A percentile compares a stretch with the other conserved stretches of the same genome.
phyloP scores from a whole-genome alignment of 768 basidiomycete genomes.

The Lanmaoa rubissima region DNA sequence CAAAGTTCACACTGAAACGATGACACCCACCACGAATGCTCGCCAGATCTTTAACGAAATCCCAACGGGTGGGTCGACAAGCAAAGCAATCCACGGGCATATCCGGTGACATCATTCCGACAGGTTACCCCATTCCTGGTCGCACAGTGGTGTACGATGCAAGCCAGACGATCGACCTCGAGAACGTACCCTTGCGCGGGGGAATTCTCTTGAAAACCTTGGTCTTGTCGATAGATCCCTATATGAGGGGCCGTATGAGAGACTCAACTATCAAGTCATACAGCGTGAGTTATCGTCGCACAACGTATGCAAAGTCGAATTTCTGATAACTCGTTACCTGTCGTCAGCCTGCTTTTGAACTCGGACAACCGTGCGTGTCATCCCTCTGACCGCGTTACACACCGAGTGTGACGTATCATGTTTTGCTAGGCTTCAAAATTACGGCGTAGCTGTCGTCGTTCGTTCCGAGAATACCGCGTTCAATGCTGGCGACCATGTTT shows the following conservation, averaged over 20 bases:
- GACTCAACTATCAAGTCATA: conserved; percentile 9
- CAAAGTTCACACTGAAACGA: not conserved
- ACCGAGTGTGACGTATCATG: not conserved
- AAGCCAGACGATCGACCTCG: conserved; percentile 47
- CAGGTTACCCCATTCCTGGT: conserved; percentile 41
- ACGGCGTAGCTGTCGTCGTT: conserved; percentile 38
- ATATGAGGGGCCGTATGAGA: conserved; percentile 43
- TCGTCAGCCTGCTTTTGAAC: conserved; percentile 6
- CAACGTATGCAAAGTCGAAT: not conserved
- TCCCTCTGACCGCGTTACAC: not conserved
- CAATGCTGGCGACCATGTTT: conserved; percentile 4
- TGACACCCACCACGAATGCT: conserved; percentile 29
- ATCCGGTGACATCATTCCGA: not conserved
- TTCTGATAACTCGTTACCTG: not conserved
- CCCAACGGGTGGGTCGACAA: conserved; percentile 19
- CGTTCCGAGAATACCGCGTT: conserved; percentile 12
- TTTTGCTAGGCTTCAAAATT: conserved; percentile 24
- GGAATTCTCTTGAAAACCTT: conserved; percentile 52
- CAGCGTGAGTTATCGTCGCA: not conserved
- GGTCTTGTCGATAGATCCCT: conserved; percentile 47
- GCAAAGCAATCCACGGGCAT: too few species aligned
- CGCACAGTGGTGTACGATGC: conserved; percentile 48
- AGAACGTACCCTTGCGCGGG: conserved; percentile 42
- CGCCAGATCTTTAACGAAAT: conserved; percentile 39
- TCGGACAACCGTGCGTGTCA: conserved; percentile 17